These are phyloP conservation scores for Blastocystis sp. DNA, from an alignment of 352 stramenopile species.

Conservation along the genomic window DNA sequence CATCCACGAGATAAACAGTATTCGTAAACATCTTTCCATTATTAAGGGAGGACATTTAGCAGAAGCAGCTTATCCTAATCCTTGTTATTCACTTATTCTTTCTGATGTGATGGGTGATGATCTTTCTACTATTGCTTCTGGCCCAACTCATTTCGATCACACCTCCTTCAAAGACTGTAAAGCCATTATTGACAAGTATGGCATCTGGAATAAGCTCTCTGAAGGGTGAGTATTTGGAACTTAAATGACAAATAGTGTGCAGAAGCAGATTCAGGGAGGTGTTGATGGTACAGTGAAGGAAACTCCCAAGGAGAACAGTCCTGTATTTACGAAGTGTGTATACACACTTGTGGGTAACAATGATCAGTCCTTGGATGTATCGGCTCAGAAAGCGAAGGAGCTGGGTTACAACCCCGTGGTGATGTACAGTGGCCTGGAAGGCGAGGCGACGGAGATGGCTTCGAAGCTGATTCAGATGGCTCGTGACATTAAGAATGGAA, in stretches of 20 bases:
- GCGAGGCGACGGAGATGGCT: conserved; percentile 49
- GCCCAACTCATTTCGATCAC: conserved; percentile 63
- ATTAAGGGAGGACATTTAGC: conserved; percentile 61
- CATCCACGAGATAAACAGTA: conserved; percentile 66
- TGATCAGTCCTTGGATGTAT: conserved; percentile 59
- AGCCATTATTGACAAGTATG: conserved; percentile 55
- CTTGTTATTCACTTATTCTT: conserved; percentile 63
- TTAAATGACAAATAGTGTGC: conserved; percentile 6
- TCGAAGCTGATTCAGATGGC: conserved; percentile 49
- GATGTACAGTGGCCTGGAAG: conserved; percentile 61
- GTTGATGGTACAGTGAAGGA: conserved; percentile 51
- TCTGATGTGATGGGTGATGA: conserved; percentile 65
- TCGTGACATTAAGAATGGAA: conserved; percentile 35
- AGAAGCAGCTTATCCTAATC: conserved; percentile 55
- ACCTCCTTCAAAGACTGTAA: conserved; percentile 63
- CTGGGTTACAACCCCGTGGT: conserved; percentile 58
- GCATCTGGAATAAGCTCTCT: conserved; percentile 58
- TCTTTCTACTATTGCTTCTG: conserved; percentile 63
- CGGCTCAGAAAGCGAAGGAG: conserved; percentile 1
- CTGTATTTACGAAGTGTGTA: conserved; percentile 45
- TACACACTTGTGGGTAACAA: conserved; percentile 59
- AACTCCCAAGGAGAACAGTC: conserved; percentile 29
- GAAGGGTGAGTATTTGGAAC: not conserved
- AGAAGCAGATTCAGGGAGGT: conserved; percentile 48
- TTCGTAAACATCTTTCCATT: conserved; percentile 62